Evolutionary conservation across 1,139 yeast species (phyloP).

Genomic region (Pneumocystis oryctolagi): DNA sequence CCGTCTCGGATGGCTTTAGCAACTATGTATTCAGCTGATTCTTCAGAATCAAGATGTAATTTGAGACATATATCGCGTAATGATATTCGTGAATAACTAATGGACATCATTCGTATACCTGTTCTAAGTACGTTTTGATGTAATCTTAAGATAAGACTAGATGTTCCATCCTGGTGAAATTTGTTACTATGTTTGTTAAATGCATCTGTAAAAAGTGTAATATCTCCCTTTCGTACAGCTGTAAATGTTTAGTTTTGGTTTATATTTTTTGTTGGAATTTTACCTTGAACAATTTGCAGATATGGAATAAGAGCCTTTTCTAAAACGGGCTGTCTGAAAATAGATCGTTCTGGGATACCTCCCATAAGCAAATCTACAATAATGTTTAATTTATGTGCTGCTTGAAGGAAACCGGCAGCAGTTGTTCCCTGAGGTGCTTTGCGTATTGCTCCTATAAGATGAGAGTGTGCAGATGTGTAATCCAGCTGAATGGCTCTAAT

Average conservation of each 20-base stretch:
- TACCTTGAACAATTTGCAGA: slow-evolving; percentile 53
- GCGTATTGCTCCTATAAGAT: slow-evolving; percentile 80
- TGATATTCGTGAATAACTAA: slow-evolving; percentile 82
- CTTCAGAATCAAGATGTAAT: slow-evolving; percentile 82
- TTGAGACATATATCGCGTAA: slow-evolving; percentile 82
- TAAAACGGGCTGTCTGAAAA: slow-evolving; percentile 50
- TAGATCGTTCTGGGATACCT: slow-evolving; percentile 84
- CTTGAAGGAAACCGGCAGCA: slow-evolving; percentile 76
- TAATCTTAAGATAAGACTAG: slow-evolving; percentile 70
- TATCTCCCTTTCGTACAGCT: slow-evolving; percentile 87
- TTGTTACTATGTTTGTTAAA: slow-evolving; percentile 46
- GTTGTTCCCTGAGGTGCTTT: slow-evolving; percentile 89
- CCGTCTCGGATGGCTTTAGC: slow-evolving; percentile 96
- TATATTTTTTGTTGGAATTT: background rate
- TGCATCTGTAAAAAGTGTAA: slow-evolving; percentile 65
- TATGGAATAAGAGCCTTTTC: slow-evolving; percentile 61
- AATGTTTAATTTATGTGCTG: slow-evolving; percentile 77
- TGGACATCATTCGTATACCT: slow-evolving; percentile 84
- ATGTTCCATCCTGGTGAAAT: slow-evolving; percentile 65
- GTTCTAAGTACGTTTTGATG: slow-evolving; percentile 97
- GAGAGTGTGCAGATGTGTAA: slow-evolving; percentile 81
- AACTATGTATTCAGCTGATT: slow-evolving; percentile 90
- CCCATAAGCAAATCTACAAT: slow-evolving; percentile 90
- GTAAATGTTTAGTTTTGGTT: background rate
- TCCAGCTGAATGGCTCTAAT: slow-evolving; percentile 86